Conservation (phyloP, 2,329 filamentous ascomycete genomes). For the Stachybotrys elegans region DNA sequence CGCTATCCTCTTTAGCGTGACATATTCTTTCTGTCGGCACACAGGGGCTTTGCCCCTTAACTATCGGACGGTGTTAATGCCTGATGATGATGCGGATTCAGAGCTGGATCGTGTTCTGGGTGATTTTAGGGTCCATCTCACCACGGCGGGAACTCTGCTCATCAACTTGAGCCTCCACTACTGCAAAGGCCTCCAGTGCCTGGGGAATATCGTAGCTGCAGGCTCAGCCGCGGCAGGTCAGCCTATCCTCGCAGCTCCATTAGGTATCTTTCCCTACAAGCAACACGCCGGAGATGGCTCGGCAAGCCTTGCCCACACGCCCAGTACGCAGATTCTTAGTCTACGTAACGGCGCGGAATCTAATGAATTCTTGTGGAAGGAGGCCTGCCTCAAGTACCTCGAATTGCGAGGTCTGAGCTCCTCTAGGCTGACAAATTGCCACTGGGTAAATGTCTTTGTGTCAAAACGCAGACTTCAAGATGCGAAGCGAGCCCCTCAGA, state of each 20-base stretch:
- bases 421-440: constrained; percentile 34
- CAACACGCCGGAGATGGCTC: constrained; percentile 18
- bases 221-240: constrained; percentile 35
- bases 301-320: constrained; percentile 42
- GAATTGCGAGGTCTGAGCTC: constrained; percentile 44
- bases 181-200: constrained; percentile 40
- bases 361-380: constrained; percentile 42
- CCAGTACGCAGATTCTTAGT: constrained; percentile 45
- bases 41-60: constrained; percentile 48
- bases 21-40: constrained; percentile 42
- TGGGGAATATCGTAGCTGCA: constrained; percentile 37
- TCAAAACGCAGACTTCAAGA: constrained; percentile 39
- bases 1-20: constrained; percentile 46
- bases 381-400: constrained; percentile 44
- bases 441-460: constrained; percentile 49
- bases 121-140: constrained; percentile 49
- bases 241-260: constrained; percentile 48
- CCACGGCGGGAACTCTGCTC: constrained; percentile 49
- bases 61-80: constrained; percentile 45
- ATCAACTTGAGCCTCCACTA: constrained; percentile 43
- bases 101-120: constrained; percentile 32
- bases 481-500: constrained; percentile 33
- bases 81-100: constrained; percentile 17
- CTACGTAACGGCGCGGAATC: constrained; percentile 34
- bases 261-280: constrained; percentile 36